Conservation (phyloP, 345 rosid species). For the Camelina laxa region DNA sequence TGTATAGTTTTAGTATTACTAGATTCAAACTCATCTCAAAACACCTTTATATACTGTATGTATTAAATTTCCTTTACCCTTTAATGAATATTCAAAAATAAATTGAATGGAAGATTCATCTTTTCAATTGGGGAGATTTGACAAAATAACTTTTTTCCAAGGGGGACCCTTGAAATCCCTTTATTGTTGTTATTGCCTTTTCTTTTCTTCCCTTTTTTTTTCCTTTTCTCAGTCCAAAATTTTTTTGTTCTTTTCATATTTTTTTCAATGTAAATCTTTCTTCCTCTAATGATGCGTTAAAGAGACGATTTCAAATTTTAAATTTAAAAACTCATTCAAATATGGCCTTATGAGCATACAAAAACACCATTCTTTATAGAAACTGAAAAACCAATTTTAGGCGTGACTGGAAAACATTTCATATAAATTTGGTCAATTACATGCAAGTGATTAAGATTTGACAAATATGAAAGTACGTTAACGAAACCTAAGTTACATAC, state of each 20-base stretch:
- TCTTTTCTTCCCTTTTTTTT: slow-evolving; percentile 5
- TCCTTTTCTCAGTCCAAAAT: slow-evolving; percentile 31
- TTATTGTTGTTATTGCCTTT: slow-evolving; percentile 41
- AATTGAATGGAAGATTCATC: slow-evolving; percentile 28
- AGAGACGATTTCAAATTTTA: slow-evolving; percentile 27
- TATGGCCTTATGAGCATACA: too few relatives aligned
- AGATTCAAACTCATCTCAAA: background rate
- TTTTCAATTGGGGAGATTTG: slow-evolving; percentile 18
- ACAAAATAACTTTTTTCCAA: slow-evolving; percentile 28
- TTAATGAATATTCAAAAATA: slow-evolving; percentile 1
- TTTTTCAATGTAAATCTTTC: too few relatives aligned
- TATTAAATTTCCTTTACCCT: background rate
- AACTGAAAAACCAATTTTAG: too few relatives aligned
- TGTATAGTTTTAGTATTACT: too few relatives aligned
- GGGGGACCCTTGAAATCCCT: slow-evolving; percentile 37
- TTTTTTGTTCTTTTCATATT: slow-evolving; percentile 5
- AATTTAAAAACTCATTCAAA: slow-evolving; percentile 9
- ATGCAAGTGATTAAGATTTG: too few relatives aligned
- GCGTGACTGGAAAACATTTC: too few relatives aligned
- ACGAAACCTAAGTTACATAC: too few relatives aligned
- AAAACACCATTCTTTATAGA: too few relatives aligned
- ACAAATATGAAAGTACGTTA: too few relatives aligned
- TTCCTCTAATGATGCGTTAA: slow-evolving; percentile 18
- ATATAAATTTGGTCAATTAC: too few relatives aligned
- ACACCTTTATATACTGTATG: background rate